Evolutionary conservation across 768 basidiomycete genomes (phyloP).

Genomic region (Hysterangium stoloniferum): DNA sequence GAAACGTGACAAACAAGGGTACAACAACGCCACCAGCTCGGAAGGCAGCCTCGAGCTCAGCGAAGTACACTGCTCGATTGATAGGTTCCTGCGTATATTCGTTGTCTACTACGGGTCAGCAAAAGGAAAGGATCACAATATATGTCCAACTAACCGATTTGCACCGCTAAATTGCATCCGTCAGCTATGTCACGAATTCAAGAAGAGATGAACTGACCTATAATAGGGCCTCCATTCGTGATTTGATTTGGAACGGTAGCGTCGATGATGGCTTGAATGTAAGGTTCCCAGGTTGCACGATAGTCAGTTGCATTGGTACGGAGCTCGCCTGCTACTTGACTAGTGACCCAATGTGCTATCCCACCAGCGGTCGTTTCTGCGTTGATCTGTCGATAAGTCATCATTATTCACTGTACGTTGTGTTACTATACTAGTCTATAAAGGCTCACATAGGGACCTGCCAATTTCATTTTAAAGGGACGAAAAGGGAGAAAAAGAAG

Average conservation of each 20-base stretch:
- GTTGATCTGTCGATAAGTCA: conserved; percentile 29
- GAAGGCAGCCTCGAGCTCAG: conserved; percentile 49
- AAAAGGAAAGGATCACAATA: not conserved
- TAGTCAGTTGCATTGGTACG: conserved; percentile 73
- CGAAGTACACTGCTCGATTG: conserved; percentile 49
- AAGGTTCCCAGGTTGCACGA: conserved; percentile 61
- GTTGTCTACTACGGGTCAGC: conserved; percentile 48
- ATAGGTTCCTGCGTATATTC: conserved; percentile 53
- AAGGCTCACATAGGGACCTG: conserved; percentile 7
- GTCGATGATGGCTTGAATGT: conserved; percentile 58
- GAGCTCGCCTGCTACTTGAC: conserved; percentile 53
- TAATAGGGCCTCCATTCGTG: conserved; percentile 63
- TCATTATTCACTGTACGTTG: conserved; percentile 1
- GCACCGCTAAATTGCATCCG: conserved; percentile 33
- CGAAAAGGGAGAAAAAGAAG: not conserved
- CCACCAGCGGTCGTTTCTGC: conserved; percentile 75
- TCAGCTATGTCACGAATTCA: not conserved
- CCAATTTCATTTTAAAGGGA: not conserved
- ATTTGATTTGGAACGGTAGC: conserved; percentile 61
- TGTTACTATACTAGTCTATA: not conserved
- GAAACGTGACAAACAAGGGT: conserved; percentile 24
- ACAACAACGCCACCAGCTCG: conserved; percentile 51
- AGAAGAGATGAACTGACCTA: conserved; percentile 39
- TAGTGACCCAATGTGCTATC: conserved; percentile 61
- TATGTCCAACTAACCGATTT: conserved; percentile 36